phyloP scores from a whole-genome alignment of 2,329 filamentous ascomycete genomes.

The Clonostachys byssicola region DNA sequence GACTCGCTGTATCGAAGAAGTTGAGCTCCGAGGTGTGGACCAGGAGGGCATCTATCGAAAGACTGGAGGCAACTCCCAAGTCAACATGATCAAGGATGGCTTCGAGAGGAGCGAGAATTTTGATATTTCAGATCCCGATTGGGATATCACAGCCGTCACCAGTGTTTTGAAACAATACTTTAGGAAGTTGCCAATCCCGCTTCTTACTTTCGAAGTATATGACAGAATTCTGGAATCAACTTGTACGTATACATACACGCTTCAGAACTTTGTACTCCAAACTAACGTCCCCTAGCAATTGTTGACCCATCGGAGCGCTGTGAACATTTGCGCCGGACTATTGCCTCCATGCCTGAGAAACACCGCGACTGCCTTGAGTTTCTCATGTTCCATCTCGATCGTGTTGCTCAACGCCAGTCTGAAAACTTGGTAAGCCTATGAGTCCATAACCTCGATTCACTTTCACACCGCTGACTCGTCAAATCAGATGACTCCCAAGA shows the following conservation, averaged over 20 bases:
- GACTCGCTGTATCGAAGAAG: constrained; percentile 91
- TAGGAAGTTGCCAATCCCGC: constrained; percentile 81
- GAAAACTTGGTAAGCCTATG: constrained; percentile 69
- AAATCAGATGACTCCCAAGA: constrained; percentile 85
- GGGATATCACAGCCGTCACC: constrained; percentile 95
- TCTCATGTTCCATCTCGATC: constrained; percentile 85
- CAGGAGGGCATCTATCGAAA: constrained; percentile 97
- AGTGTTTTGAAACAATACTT: constrained; percentile 97
- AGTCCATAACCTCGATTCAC: background rate
- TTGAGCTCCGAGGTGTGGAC: constrained; percentile 94
- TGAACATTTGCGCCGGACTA: constrained; percentile 65
- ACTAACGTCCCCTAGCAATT: constrained; percentile 45
- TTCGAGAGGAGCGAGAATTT: constrained; percentile 84
- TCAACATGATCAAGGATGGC: constrained; percentile 84
- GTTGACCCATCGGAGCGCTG: constrained; percentile 64
- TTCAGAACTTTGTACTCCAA: background rate
- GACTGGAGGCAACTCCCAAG: constrained; percentile 87
- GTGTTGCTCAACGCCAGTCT: constrained; percentile 76
- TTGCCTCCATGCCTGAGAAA: constrained; percentile 74
- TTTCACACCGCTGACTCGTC: background rate
- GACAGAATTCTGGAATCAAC: constrained; percentile 81
- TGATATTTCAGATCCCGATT: constrained; percentile 87
- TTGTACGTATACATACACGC: constrained; percentile 41
- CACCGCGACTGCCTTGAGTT: constrained; percentile 92
- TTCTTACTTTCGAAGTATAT: constrained; percentile 91